Evolutionary conservation across 441 rosid species (phyloP), one percentile per base, ranked within the genome.

Genomic region (Gossypium schwendimanii): DNA sequence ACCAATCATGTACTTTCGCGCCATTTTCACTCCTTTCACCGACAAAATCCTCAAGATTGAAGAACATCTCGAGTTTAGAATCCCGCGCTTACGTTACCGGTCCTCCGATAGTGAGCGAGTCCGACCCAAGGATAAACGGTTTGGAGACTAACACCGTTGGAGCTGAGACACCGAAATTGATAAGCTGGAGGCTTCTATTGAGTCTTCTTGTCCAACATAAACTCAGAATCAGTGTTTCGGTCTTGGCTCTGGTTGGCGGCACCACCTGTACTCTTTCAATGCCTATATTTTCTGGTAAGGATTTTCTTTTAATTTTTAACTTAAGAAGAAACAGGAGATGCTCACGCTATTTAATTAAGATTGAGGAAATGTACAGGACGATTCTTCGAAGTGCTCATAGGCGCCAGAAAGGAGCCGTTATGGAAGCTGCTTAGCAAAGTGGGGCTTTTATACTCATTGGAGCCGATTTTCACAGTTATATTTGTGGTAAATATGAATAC

Each of bases 251-350:
- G 39, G 15, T 84, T 73, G 95, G 89, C 6, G 81, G 95, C 84
- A 83, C 89, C 73, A 73, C 82, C 4, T 94, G 94, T 69, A 94
- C 97, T 71, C 95, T 94, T 73, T 89, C 95, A 12, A 85, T 89
- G 95, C 97, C 97, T 31, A 75, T 94, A 24, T 94, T 87, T 70
- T 92, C 98, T 26, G 98, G 97, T 94, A 66, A 8, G 52, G 36
- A 14, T 14, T 63, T 63, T 18, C 53, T 17, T 58, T 28, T 18
- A 3, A 15, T 53, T 53, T 59, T 71, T 7, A 9, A 31, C 26
- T 44, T 63, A 64, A 64, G 53, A 57, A 47, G 2, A 54, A 23
- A 53, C 15, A 10, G 55, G 31, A 64, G 54, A 36, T 52, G 49
- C 44, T 53, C 31, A 12, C 21, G 41, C 45, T 52, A 41, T 8